Conservation (phyloP, 371 early-diverging fungal genomes). For the Zopfochytrium polystomum region DNA sequence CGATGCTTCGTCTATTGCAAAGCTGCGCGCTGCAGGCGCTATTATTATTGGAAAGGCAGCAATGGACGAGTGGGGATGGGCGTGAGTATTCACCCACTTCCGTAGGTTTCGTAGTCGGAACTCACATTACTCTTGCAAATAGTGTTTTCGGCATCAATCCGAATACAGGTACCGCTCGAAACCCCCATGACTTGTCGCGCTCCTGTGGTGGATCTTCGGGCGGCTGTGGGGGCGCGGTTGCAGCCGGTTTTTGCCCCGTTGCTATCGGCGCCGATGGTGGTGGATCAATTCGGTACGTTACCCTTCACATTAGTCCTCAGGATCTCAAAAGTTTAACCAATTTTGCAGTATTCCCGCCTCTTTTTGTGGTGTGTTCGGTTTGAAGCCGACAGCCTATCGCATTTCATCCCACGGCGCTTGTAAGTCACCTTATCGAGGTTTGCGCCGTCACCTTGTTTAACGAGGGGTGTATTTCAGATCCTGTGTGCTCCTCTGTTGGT, state of each 20-base stretch:
- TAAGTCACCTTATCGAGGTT: slow-evolving; percentile 2
- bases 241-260: slow-evolving; percentile 62
- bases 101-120: neutral
- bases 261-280: slow-evolving; percentile 76
- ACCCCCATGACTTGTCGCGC: slow-evolving; percentile 57
- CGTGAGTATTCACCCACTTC: slow-evolving; percentile 12
- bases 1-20: slow-evolving; percentile 52
- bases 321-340: neutral
- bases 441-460: neutral
- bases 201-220: slow-evolving; percentile 73
- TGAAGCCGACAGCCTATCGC: slow-evolving; percentile 69
- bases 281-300: slow-evolving; percentile 58
- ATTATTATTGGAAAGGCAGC: slow-evolving; percentile 59
- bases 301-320: neutral
- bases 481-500: slow-evolving; percentile 55
- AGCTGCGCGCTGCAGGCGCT: slow-evolving; percentile 56
- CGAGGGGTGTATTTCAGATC: slow-evolving; percentile 18
- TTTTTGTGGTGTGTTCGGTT: slow-evolving; percentile 68
- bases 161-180: slow-evolving; percentile 58
- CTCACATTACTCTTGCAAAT: slow-evolving; percentile 50
- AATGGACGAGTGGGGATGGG: slow-evolving; percentile 52
- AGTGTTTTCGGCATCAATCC: slow-evolving; percentile 68
- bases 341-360: slow-evolving; percentile 56
- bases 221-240: slow-evolving; percentile 62
- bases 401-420: slow-evolving; percentile 38